Evolutionary conservation across 345 rosid genomes (phyloP), one percentile per base, ranked within the genome.

Genomic region (Arabis alpina): DNA sequence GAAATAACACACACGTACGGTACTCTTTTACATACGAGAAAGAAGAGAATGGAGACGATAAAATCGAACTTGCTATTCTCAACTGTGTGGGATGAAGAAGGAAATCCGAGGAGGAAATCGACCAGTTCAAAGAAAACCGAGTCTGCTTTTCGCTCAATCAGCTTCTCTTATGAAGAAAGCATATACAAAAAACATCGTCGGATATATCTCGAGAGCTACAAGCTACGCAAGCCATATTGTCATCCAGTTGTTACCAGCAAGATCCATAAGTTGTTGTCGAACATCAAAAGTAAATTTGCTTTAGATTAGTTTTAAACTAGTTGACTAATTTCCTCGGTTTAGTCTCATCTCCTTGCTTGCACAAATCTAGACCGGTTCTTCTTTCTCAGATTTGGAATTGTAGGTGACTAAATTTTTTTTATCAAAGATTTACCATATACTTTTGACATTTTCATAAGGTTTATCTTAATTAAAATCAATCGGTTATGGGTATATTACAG

Each of bases 1-100:
- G 19, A 55, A 34, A 3, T 15, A 3, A 55, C 41, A 7, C 5
- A 36, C 30, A 28, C 6, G 36, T 32, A 32, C 36, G 4, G 6
- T 32, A 49, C 54, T 50, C n/a, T 50, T 5, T 50, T 50, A 4
- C 54, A 50, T 10, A 4, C 28, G n/a, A n/a, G n/a, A n/a, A n/a
- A n/a, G n/a, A n/a, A n/a, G 28, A 36, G n/a, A 36, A 57, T 57
- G 45, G 45, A 37, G 32, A 57, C 14, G 4, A 36, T 8, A 36
- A 3, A 6, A 37, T 16, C 47, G 3, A 57, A 57, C 32, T 10
- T 57, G 5, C 45, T 57, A 5, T 56, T 36, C 61, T 36, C 24
- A 16, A 56, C 4, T 15, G 61, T 8, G 8, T 55, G 61, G 61
- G 61, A 56, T 16, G 61, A 56, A 56, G 44, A 56, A 34, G 61